Base-by-base conservation (phyloP, 768 basidiomycete genomes). In the Tephrocybe sp. region DNA sequence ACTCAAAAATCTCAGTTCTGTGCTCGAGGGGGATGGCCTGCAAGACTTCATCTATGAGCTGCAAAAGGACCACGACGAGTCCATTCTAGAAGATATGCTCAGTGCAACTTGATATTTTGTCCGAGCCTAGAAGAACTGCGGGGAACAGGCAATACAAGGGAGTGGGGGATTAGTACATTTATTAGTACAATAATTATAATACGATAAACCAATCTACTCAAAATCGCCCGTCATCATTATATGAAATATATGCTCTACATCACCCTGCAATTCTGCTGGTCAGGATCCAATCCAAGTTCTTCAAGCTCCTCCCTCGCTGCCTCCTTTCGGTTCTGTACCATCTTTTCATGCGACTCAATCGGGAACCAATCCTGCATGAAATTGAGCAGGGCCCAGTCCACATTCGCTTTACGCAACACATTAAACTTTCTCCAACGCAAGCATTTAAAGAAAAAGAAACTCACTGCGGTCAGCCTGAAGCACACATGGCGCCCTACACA, bases 311-410 rank as follows among this genome's bases (percentile, higher is more conserved):
- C 92, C 38, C 75, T 66, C 0, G 79, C 74, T 0, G 84, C 82
- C 63, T 97, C 94, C 41, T 68, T 71, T 63, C 89, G 84, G 63
- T 94, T 93, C 54, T 80, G 75, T 57, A 76, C 80, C 39, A 82
- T 69, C 64, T 97, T 97, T 58, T 75, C 76, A 50, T 74, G 80
- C 13, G 91, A 75, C 63, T 97, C 94, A 12, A 79, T 61, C 0
- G 94, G 92, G 65, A 97, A 97, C 91, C 92, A 97, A 57, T 88
- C 84, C 50, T 86, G 77, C 85, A 97, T 91, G 58, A 92, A 93
- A 56, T 91, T 88, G 39, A 87, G 70, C 39, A 91, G 62, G 1
- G 82, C 88, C 77, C 81, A 82, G 59, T 92, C 89, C 13, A 92
- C 78, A 59, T 91, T 92, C 3, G 76, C 88, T 91, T 50, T 15